Evolutionary conservation across 2,329 filamentous ascomycete species (phyloP).

Genomic region (Colletotrichum sublineola): DNA sequence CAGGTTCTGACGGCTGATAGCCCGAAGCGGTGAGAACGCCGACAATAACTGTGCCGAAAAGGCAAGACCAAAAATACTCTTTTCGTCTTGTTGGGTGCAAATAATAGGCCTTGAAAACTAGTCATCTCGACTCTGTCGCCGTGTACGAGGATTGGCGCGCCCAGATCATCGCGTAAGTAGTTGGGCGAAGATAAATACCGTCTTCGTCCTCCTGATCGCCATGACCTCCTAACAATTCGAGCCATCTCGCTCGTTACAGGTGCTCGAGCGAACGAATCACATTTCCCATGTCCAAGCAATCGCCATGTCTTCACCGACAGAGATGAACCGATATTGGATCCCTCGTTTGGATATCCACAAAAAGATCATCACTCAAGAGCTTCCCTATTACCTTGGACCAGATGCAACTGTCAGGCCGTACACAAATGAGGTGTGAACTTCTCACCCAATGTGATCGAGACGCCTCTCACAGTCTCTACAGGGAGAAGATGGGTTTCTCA

Average conservation of each 20-base stretch:
- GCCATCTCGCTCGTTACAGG: conserved; percentile 15
- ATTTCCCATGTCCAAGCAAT: conserved; percentile 7
- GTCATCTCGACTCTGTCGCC: conserved; percentile 29
- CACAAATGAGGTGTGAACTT: conserved; percentile 65
- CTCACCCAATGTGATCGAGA: conserved; percentile 39
- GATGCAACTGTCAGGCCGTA: conserved; percentile 69
- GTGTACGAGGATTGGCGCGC: conserved; percentile 27
- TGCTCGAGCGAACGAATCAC: conserved; percentile 22
- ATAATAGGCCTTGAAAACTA: conserved; percentile 32
- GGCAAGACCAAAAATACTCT: conserved; percentile 34
- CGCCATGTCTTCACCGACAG: conserved; percentile 42
- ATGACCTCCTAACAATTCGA: conserved; percentile 13
- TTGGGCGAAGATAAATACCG: conserved; percentile 41
- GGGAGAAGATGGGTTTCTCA: conserved; percentile 73
- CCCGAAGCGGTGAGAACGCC: conserved; percentile 39
- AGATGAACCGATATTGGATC: conserved; percentile 73
- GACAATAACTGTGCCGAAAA: conserved; percentile 29
- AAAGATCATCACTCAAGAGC: conserved; percentile 70
- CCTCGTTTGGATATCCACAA: conserved; percentile 71
- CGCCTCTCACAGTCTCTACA: conserved; percentile 47
- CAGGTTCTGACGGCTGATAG: conserved; percentile 37
- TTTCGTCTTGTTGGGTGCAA: conserved; percentile 39
- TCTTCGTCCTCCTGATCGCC: conserved; percentile 35
- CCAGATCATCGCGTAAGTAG: conserved; percentile 17
- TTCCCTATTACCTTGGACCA: conserved; percentile 70